These are phyloP conservation scores for Puccinia polysora DNA, from an alignment of 1,284 basidiomycete genomes.

Conservation along the genomic window DNA sequence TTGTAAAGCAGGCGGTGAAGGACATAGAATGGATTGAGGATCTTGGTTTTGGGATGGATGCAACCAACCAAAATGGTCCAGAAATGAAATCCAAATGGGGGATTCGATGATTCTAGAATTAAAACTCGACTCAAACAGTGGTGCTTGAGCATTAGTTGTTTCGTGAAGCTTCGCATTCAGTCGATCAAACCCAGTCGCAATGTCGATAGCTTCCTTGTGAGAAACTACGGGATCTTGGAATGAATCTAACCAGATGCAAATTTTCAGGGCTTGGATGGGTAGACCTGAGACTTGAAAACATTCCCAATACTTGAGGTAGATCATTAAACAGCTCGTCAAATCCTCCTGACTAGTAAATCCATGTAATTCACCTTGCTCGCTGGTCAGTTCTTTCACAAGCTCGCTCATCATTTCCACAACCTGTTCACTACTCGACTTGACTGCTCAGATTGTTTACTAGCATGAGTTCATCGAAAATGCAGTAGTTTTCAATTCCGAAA, in stretches of 20 bases:
- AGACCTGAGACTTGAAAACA: not conserved
- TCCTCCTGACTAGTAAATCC: not conserved
- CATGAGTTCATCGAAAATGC: too few relatives aligned
- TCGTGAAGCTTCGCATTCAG: not conserved
- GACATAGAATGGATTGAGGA: too few relatives aligned
- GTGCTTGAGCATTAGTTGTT: not conserved
- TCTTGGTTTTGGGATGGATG: too few relatives aligned
- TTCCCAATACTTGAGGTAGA: not conserved
- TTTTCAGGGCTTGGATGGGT: not conserved
- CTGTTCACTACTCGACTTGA: constrained; percentile 1
- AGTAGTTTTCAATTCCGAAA: too few relatives aligned
- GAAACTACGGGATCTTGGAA: not conserved
- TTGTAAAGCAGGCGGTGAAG: too few relatives aligned
- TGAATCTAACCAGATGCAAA: constrained; percentile 5
- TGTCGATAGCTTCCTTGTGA: not conserved
- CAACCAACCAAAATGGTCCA: too few relatives aligned
- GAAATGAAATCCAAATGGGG: too few relatives aligned
- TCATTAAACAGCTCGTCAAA: not conserved
- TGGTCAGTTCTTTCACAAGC: not conserved
- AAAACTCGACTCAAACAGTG: not conserved
- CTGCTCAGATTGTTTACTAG: not conserved
- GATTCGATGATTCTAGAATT: not conserved
- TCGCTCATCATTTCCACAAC: not conserved
- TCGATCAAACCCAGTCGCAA: not conserved
- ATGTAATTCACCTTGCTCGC: not conserved